Base-by-base conservation (phyloP, 768 basidiomycete species). In the Russula sp. region DNA sequence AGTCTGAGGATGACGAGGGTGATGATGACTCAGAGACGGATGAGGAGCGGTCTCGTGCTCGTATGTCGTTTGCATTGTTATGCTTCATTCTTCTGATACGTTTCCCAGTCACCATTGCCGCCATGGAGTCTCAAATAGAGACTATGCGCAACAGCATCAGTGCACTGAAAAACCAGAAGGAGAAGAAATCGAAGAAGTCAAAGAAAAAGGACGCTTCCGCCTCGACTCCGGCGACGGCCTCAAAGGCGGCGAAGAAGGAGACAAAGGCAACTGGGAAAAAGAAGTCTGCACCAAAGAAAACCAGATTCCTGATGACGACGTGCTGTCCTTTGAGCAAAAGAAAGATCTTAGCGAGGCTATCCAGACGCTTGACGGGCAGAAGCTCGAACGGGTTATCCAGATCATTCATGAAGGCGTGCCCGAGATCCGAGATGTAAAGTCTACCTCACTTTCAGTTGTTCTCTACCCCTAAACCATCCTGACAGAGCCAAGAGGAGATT, bases 301-400 rank as follows among this genome's bases (percentile, higher is more conserved):
- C 73, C 70, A 80, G 44, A 74, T 85, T 50, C 76, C 83, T 11
- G 90, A 92, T 69, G 89, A 92, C 70, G 91, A 94, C 62, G 86
- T 88, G 2, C 81, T 98, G 42, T 89, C 92, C 57, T 92, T 96
- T 74, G 92, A 94, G 69, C 96, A 98, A 80, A 99, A 99, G 88
- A 94, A 97, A 76, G 94, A 98, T 73, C 79, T 99, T 61, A 96
- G 94, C 72, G 94, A 98, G 76, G 91, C 94, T 57, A 99, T 99
- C 69, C 82, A 83, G 65, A 83, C 83, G 71, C 84, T 97, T 28
- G 92, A 97, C 68, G 94, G 88, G 24, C 74, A 81, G 57, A 90
- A 89, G 73, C 77, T 98, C 65, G 90, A 93, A 75, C 86, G 85
- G 72, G 96, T 97, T 59, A 94, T 98, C 71, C 84, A 91, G 71